Conservation (phyloP, 805 yeast genomes). For the Aciculoconidium aculeatum region DNA sequence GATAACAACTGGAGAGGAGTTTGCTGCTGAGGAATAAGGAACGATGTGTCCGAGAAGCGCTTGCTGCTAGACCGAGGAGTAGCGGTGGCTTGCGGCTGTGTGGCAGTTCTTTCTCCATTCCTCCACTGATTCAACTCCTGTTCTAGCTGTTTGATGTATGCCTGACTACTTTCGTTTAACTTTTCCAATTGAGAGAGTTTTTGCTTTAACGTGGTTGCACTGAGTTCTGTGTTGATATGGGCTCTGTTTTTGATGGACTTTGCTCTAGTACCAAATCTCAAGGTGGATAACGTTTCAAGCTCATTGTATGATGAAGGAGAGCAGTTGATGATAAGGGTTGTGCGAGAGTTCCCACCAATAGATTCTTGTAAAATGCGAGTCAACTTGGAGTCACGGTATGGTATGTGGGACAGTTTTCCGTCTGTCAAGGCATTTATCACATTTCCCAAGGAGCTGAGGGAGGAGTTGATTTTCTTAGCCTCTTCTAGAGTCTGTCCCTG, state of each 20-base stretch:
- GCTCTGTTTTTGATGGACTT: constrained; percentile 62
- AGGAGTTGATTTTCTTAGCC: constrained; percentile 76
- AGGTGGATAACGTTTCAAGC: constrained; percentile 62
- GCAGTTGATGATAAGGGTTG: constrained; percentile 67
- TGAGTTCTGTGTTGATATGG: constrained; percentile 54
- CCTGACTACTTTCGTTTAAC: constrained; percentile 21
- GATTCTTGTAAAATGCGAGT: constrained; percentile 76
- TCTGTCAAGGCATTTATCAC: constrained; percentile 78
- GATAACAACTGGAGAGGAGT: constrained; percentile 1
- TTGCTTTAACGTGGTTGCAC: constrained; percentile 43
- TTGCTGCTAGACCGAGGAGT: too few species aligned
- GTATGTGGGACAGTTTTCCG: constrained; percentile 56
- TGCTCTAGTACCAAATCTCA: constrained; percentile 72
- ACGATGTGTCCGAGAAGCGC: constrained; percentile 6
- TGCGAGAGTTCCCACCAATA: constrained; percentile 76
- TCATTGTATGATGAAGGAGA: constrained; percentile 56
- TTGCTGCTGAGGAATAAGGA: constrained; percentile 4
- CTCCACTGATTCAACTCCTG: constrained; percentile 34
- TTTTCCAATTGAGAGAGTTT: constrained; percentile 31
- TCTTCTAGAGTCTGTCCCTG: constrained; percentile 71
- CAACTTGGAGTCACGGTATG: constrained; percentile 73
- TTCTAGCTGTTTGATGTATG: constrained; percentile 37
- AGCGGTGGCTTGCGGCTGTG: constrained; percentile 5
- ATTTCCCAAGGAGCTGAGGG: constrained; percentile 72
- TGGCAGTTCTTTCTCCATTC: constrained; percentile 16